Conservation (phyloP, 2,329 filamentous ascomycete species). For the Pyricularia sp. region DNA sequence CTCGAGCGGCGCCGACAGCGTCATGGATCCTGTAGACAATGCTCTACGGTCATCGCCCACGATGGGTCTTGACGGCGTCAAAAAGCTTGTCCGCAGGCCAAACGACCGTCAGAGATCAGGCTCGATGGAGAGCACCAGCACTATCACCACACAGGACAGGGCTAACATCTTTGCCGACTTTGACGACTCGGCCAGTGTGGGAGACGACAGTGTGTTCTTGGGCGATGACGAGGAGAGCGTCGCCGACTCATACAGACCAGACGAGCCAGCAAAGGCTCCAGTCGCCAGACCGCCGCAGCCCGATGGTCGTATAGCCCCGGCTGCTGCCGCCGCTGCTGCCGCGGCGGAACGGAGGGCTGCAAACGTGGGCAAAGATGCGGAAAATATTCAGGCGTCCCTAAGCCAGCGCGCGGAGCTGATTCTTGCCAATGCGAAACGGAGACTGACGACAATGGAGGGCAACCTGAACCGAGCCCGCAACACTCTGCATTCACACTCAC, state of each 20-base stretch:
- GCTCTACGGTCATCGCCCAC: slow-evolving; percentile 32
- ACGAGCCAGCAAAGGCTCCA: slow-evolving; percentile 10
- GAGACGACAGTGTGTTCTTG: slow-evolving; percentile 48
- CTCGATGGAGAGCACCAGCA: slow-evolving; percentile 49
- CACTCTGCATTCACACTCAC: slow-evolving; percentile 46
- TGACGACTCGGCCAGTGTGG: slow-evolving; percentile 48
- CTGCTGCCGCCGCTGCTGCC: neutral
- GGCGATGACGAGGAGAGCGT: slow-evolving; percentile 56
- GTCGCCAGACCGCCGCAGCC: slow-evolving; percentile 5
- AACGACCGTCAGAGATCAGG: slow-evolving; percentile 33
- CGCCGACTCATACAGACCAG: slow-evolving; percentile 41
- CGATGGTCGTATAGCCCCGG: neutral
- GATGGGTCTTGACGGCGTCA: slow-evolving; percentile 28
- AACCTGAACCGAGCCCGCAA: slow-evolving; percentile 71
- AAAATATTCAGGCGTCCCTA: slow-evolving; percentile 31
- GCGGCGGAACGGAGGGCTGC: neutral
- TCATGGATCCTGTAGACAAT: slow-evolving; percentile 16
- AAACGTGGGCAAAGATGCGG: neutral
- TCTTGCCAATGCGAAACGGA: slow-evolving; percentile 79
- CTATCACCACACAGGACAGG: slow-evolving; percentile 39
- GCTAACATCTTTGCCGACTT: slow-evolving; percentile 43
- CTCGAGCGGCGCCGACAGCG: slow-evolving; percentile 15
- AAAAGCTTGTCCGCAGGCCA: slow-evolving; percentile 28
- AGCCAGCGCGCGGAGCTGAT: slow-evolving; percentile 81
- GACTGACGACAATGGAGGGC: slow-evolving; percentile 85